Evolutionary conservation across 768 basidiomycete species (phyloP), one percentile per base, ranked within the genome.

Genomic region (Boletus vinaceobasis): DNA sequence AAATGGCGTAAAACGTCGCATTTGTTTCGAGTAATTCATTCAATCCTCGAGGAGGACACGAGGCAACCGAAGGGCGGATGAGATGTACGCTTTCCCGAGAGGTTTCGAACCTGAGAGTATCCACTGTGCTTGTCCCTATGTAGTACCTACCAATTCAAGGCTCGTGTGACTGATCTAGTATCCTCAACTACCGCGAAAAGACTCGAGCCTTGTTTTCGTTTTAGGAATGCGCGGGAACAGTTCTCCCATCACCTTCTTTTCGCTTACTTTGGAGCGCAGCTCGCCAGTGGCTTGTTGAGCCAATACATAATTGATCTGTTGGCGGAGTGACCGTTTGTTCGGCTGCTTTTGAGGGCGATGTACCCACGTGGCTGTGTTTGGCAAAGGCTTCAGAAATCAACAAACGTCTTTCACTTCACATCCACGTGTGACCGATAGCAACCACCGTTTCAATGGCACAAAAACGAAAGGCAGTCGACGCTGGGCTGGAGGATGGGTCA

Each of bases 391-490:
- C 14, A 35, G 55, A 52, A 61, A 56, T 40, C 55, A 66, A 64
- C 62, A 64, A 56, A 53, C 43, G 0, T 10, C 31, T 31, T 38
- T 7, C n/a, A 45, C 31, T 32, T 32, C 7, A 21, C 38, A 15
- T 43, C 52, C 39, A 52, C 53, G 48, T 33, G 55, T 43, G 23
- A 17, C 35, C 9, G 43, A 47, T 53, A 48, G 42, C 37, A 23
- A 7, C 49, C 23, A 19, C 43, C 31, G 1, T 29, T 32, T 50
- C 43, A 27, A 70, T 70, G 70, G 57, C 58, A 19, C 62, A 55
- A n/a, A 72, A 72, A 31, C 68, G 62, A 59, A 64, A 65, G 17
- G 66, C 59, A 32, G 57, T 11, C 31, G 64, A 69, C 5, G 56
- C 49, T 2, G 65, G 37, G 23, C 17, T 58, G 23, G 54, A 58